These are phyloP conservation scores for Tilletiaria anomala DNA, from an alignment of 1,284 basidiomycete species.

Conservation along the genomic window DNA sequence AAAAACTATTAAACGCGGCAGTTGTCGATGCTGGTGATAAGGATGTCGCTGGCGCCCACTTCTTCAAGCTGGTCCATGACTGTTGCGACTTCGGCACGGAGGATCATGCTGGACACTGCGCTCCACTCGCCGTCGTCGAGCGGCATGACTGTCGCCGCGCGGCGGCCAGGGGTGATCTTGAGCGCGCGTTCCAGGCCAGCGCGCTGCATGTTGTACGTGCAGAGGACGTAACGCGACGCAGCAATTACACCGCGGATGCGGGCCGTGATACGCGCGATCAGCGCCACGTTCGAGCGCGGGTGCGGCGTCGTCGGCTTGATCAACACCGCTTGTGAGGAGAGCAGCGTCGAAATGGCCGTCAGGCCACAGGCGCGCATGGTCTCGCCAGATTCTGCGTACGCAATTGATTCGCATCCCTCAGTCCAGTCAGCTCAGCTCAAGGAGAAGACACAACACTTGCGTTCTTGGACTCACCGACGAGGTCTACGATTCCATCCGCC, in stretches of 20 bases:
- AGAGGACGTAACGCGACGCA: conserved; percentile 70
- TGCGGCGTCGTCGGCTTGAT: conserved; percentile 66
- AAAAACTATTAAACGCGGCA: conserved; percentile 84
- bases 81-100: conserved; percentile 63
- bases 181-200: conserved; percentile 51
- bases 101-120: conserved; percentile 82
- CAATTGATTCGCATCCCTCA: too few relatives aligned
- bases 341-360: conserved; percentile 65
- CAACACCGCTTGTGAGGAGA: conserved; percentile 80
- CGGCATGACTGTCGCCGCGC: conserved; percentile 77
- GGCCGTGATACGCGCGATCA: conserved; percentile 67
- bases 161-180: conserved; percentile 68
- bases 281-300: conserved; percentile 47
- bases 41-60: conserved; percentile 74
- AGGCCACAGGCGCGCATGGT: conserved; percentile 98
- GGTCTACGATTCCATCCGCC: conserved; percentile 68
- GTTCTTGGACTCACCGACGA: conserved; percentile 10
- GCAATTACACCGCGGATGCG: conserved; percentile 89
- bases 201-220: conserved; percentile 78
- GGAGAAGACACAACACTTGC: neutral
- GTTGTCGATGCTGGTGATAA: conserved; percentile 80
- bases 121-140: conserved; percentile 72
- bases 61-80: conserved; percentile 79
- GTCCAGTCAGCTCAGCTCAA: neutral
- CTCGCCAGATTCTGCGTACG: conserved; percentile 72